Evolutionary conservation across 2,329 filamentous ascomycete species (phyloP), one percentile per base, ranked within the genome.

Genomic region (Ceratocystiopsis sp.): DNA sequence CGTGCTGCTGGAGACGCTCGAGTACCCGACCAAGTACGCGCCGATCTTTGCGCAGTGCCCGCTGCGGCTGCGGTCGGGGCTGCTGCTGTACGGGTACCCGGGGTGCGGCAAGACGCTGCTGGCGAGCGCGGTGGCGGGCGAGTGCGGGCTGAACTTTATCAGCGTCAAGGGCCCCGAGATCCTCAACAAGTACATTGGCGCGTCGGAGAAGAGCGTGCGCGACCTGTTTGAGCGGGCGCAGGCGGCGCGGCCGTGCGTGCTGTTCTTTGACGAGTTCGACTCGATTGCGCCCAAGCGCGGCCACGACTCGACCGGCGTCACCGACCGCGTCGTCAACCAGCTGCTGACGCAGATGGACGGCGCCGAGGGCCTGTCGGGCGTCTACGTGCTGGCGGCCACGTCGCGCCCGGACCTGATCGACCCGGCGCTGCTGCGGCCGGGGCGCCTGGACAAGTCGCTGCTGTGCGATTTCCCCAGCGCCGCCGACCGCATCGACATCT

Each of bases 181-280:
- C 46, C 65, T 98, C 43, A 98, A 98, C 68, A 98, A 98, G 63
- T 98, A 98, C 59, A 98, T 98, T 46, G 91, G 91, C 55, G 91
- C 91, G 1, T 93, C 84, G 25, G 91, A 98, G 56, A 98, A 98
- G 68, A 86, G 79, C 47, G 87, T 98, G 8, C 78, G 93, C 37
- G 91, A 98, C 58, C 68, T 98, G 1, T 98, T 98, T 55, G 89
- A 94, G 57, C 76, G 91, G 37, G 91, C 91, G 0, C 78, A 80
- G 55, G 89, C 91, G 3, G 91, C 91, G 5, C 78, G 81, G 46
- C 93, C 93, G 0, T 96, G 91, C 53, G 84, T 98, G 5, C 68
- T 98, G 10, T 98, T 98, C 69, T 98, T 98, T 56, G 91, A 98
- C 56, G 91, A 98, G 59, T 98, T 98, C 56, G 91, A 98, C 63